Base-by-base conservation (phyloP, 176 grass and related monocot genomes). In the Ensete ventricosum region DNA sequence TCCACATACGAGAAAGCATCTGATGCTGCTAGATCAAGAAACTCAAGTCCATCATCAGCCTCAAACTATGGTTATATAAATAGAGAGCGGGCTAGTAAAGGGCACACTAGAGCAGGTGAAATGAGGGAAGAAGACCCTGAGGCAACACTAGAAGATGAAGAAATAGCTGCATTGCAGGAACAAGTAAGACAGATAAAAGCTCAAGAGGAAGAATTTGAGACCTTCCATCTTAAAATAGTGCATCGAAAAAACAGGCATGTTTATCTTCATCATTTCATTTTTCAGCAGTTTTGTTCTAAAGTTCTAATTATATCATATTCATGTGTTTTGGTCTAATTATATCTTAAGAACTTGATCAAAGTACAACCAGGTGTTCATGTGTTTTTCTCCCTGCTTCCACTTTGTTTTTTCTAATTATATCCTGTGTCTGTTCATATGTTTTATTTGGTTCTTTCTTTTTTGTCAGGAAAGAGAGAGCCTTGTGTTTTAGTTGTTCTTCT, bases 201-300 rank as follows among this genome's bases (percentile, higher is more conserved):
- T 4, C 94, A 97, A 72, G 94, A 91, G 75, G 92, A 96, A 76
- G 92, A 96, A 60, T 96, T 96, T 82, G 90, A 98, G 80, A 98
- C 82, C 24, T 98, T 98, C 78, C 87, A 93, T 84, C 88, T 98
- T 80, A 98, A 93, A 79, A 93, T 98, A 27, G 88, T 98, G 26
- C 94, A 98, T 84, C 83, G 94, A 57, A 97, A 97, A 85, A 97
- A 97, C 69, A 97, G 93, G 93, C 88, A 86, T 2, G 64, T 75
- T 70, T 27, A 24, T 54, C 76, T 27, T 70, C 62, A 49, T 11
- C 49, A 70, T 65, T 78, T 4, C 43, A 50, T 9, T 69, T 43
- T 69, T 69, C 66, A 62, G 20, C 7, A 0, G 13, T 62, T n/a
- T 19, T 69, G 26, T 16, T 14, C 66, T 43, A 16, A 48, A 50